These are phyloP conservation scores for Suhomyces panamericanus DNA, from an alignment of 1,139 yeast species.

Conservation along the genomic window DNA sequence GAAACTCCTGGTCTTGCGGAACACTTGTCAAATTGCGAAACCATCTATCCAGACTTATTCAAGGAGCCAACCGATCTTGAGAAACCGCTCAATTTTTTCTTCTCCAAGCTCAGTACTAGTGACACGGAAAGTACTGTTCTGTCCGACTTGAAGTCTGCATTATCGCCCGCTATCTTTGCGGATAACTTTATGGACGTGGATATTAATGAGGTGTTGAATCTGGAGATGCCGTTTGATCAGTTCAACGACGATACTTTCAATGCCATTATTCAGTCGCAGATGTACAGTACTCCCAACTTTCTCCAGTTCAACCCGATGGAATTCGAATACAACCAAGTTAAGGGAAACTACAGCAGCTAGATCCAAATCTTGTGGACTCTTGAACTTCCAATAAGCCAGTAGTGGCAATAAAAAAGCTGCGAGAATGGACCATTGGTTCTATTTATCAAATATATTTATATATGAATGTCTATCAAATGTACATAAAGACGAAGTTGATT, in stretches of 20 bases:
- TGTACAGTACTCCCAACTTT: slow-evolving; percentile 17
- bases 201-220: neutral
- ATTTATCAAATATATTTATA: too few species aligned
- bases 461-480: too few species aligned
- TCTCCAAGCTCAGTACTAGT: slow-evolving; percentile 1
- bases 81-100: slow-evolving; percentile 7
- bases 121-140: neutral
- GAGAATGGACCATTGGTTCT: too few species aligned
- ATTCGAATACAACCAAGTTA: neutral
- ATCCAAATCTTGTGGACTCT: too few species aligned
- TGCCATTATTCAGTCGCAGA: slow-evolving; percentile 16
- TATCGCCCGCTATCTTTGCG: neutral
- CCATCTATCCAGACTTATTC: slow-evolving; percentile 25
- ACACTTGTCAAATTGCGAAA: slow-evolving; percentile 20
- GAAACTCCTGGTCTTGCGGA: slow-evolving; percentile 18
- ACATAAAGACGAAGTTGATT: too few species aligned
- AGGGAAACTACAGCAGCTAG: neutral
- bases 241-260: slow-evolving; percentile 15
- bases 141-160: neutral
- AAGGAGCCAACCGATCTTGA: slow-evolving; percentile 8
- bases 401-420: too few species aligned
- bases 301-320: neutral
- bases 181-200: neutral
- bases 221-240: slow-evolving; percentile 4
- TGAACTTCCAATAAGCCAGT: too few species aligned